A percentile compares a stretch with the other conserved stretches of the same genome.
Conservation (phyloP, 2,329 filamentous ascomycete genomes). For the Alternaria sp. region DNA sequence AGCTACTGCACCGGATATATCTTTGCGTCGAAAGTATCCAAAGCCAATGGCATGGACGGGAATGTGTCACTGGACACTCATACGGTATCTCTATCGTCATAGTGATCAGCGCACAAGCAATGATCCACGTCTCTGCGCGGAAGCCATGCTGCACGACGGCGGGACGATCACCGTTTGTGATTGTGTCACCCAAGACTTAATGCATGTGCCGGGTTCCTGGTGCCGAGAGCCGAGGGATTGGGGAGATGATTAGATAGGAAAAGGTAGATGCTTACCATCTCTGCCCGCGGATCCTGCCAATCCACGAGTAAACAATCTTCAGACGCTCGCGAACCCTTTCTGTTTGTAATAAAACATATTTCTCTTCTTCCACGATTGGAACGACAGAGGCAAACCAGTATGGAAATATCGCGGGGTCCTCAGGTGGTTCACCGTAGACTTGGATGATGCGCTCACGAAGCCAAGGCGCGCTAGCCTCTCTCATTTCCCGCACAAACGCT, state of each 20-base stretch:
- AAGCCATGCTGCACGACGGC: conserved; percentile 5
- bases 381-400: conserved; percentile 91
- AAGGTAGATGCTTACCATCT: conserved; percentile 66
- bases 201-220: neutral
- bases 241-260: neutral
- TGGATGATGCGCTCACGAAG: conserved; percentile 72
- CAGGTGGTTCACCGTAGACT: conserved; percentile 78
- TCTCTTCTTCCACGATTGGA: conserved; percentile 77
- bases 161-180: conserved; percentile 16
- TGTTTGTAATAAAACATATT: conserved; percentile 75
- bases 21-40: neutral
- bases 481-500: conserved; percentile 73
- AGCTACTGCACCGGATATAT: conserved; percentile 3
- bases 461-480: conserved; percentile 73
- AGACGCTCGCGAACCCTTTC: conserved; percentile 79
- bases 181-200: neutral
- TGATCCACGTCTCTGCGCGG: conserved; percentile 2
- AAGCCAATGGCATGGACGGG: neutral
- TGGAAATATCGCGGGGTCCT: conserved; percentile 77
- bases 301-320: conserved; percentile 83
- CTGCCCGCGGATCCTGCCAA: conserved; percentile 71
- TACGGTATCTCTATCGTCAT: conserved; percentile 14
- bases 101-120: conserved; percentile 1
- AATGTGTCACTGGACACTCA: neutral
- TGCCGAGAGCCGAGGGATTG: conserved; percentile 5